Evolutionary conservation across 495 filamentous ascomycete genomes (phyloP).

Genomic region (Trichodelitschia bisporula): DNA sequence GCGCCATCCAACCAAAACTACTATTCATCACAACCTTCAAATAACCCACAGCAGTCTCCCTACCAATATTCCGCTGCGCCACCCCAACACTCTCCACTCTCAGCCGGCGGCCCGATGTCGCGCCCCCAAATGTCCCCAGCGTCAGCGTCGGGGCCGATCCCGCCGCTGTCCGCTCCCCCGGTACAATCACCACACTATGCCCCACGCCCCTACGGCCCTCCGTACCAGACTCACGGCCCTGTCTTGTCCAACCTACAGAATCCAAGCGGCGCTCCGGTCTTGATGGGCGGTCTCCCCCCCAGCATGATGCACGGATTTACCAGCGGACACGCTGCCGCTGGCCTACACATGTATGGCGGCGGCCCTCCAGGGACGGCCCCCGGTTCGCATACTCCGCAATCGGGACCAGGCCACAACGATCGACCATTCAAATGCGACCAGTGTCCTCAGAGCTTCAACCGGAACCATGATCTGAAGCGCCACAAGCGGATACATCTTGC

Average conservation of each 20-base stretch:
- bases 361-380: too few species aligned
- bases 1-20: slow-evolving; percentile 32
- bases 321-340: slow-evolving; percentile 30
- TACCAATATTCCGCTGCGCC: slow-evolving; percentile 25
- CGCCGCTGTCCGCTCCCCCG: slow-evolving; percentile 22
- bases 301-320: slow-evolving; percentile 25
- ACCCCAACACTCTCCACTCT: slow-evolving; percentile 32
- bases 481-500: slow-evolving; percentile 89
- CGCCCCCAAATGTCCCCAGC: slow-evolving; percentile 25
- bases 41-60: slow-evolving; percentile 35
- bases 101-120: slow-evolving; percentile 25
- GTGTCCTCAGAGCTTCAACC: slow-evolving; percentile 82
- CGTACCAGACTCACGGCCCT: slow-evolving; percentile 35
- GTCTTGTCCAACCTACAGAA: slow-evolving; percentile 58
- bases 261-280: slow-evolving; percentile 40
- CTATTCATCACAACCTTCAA: slow-evolving; percentile 34
- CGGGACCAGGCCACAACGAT: slow-evolving; percentile 33
- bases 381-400: slow-evolving; percentile 23
- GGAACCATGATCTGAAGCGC: slow-evolving; percentile 90
- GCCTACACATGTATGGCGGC: slow-evolving; percentile 30
- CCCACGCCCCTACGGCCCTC: slow-evolving; percentile 17
- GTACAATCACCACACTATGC: slow-evolving; percentile 23
- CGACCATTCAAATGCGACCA: slow-evolving; percentile 86
- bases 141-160: slow-evolving; percentile 20
- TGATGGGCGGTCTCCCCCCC: slow-evolving; percentile 38